Base-by-base conservation (phyloP, 2,329 filamentous ascomycete species). In the Cladosporium sp. region DNA sequence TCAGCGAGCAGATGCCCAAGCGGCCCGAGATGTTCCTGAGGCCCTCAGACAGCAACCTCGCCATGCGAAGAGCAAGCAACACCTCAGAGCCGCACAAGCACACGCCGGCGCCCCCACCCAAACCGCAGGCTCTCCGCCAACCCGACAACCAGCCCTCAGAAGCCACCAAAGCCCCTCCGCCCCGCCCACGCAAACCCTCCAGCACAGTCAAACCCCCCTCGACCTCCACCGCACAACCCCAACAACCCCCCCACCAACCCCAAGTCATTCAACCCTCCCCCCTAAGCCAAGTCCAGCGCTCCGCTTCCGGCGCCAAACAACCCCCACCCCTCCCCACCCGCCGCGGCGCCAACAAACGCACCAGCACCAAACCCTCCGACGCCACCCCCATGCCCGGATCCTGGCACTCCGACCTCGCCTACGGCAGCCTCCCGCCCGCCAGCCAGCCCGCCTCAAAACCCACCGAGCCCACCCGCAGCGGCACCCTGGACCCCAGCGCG, bases 341-440 rank as follows among this genome's bases (percentile, higher is more conserved):
- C 56, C 64, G 64, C 32, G 63, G 63, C 16, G 65, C 35, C 35
- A 38, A 14, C 16, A 28, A 28, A 28, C 64, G 71, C 18, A 73
- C 70, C 43, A 58, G 73, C 6, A 61, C 61, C 42, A 68, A 68
- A 4, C 70, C 66, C 5, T 73, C 72, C 63, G 72, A 68, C 50
- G 61, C 62, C 4, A 70, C 71, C 8, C 63, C 69, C 3, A 18
- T 61, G 11, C 58, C 60, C 2, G 43, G 53, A 33, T 42, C 56
- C 28, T 60, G 58, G 59, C 56, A 57, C 43, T 37, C 37, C 14
- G 60, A 58, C 13, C 19, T 48, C 5, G 10, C 35, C n/a, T 45
- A 53, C 13, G 42, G 28, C 6, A 28, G 22, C 22, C 22, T 28
- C 22, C 22, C 22, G 22, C 22, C 22, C 22, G 4, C 3, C 22